These are phyloP conservation scores for Zoysia japonica DNA, from an alignment of 176 grass and related monocot genomes.

Conservation along the genomic window DNA sequence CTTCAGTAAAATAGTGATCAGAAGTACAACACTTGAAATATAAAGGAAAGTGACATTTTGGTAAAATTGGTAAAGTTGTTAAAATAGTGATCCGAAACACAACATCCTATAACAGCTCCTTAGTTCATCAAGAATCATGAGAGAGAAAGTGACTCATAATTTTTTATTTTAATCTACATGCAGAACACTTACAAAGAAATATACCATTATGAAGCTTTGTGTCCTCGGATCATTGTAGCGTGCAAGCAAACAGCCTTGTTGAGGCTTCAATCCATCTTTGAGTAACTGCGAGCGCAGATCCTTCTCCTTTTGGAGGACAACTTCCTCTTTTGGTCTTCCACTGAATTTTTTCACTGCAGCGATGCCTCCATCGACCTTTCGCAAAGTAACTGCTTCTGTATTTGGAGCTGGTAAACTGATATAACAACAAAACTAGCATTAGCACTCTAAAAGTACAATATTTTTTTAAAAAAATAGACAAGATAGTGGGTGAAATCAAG, in stretches of 20 bases:
- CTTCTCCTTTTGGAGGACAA: conserved; percentile 62
- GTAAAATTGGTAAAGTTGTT: not conserved
- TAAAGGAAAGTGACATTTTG: not conserved
- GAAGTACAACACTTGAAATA: not conserved
- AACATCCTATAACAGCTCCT: conserved; percentile 7
- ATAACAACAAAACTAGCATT: conserved; percentile 25
- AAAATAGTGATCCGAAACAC: not conserved
- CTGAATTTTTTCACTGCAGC: conserved; percentile 78
- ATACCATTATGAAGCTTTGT: conserved; percentile 84
- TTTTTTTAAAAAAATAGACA: not conserved
- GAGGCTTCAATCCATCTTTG: conserved; percentile 68
- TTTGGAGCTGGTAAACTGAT: conserved; percentile 74
- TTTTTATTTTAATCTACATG: conserved; percentile 9
- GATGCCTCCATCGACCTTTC: conserved; percentile 59
- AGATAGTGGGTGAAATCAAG: not conserved
- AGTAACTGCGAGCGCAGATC: conserved; percentile 56
- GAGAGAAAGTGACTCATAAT: not conserved
- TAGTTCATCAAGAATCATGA: not conserved
- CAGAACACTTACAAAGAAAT: conserved; percentile 11
- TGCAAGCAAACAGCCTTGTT: conserved; percentile 79
- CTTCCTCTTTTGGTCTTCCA: conserved; percentile 69
- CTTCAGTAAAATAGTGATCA: conserved; percentile 15
- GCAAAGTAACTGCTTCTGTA: conserved; percentile 57
- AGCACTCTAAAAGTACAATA: not conserved
- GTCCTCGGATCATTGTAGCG: conserved; percentile 95